These are phyloP conservation scores for Fusarium sp. DNA, from an alignment of 2,329 filamentous ascomycete species.

Conservation along the genomic window DNA sequence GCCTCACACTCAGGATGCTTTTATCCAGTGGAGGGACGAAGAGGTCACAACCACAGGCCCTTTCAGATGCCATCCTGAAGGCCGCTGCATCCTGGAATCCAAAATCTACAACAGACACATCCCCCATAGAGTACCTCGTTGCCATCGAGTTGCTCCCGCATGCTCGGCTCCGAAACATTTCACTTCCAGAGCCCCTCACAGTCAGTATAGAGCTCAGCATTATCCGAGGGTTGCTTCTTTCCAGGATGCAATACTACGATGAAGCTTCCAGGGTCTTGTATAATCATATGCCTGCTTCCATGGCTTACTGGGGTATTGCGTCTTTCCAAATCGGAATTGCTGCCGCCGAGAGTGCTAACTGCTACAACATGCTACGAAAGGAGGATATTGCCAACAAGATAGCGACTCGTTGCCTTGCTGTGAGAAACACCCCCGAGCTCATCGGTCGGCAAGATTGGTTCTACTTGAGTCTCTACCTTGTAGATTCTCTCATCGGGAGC, in stretches of 20 bases:
- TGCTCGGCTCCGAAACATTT: not conserved
- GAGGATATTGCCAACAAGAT: not conserved
- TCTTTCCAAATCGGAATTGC: not conserved
- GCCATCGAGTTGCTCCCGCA: not conserved
- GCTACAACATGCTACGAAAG: not conserved
- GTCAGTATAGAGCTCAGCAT: not conserved
- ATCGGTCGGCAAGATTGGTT: not conserved
- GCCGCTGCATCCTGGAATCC: not conserved
- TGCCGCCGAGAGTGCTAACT: not conserved
- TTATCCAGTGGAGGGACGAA: not conserved
- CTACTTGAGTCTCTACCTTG: not conserved
- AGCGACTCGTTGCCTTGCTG: not conserved
- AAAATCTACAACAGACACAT: not conserved
- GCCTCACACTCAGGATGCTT: not conserved
- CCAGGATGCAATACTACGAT: not conserved
- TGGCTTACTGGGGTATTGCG: not conserved
- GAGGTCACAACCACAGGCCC: not conserved
- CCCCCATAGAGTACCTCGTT: not conserved
- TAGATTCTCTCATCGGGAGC: not conserved
- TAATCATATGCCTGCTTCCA: rapidly evolving
- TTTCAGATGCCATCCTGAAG: not conserved
- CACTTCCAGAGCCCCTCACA: not conserved
- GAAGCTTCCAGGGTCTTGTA: not conserved
- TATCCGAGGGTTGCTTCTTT: not conserved
- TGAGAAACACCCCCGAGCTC: not conserved